Evolutionary conservation across 169 alveolate species (phyloP).

Genomic region (Eimeria praecox): DNA sequence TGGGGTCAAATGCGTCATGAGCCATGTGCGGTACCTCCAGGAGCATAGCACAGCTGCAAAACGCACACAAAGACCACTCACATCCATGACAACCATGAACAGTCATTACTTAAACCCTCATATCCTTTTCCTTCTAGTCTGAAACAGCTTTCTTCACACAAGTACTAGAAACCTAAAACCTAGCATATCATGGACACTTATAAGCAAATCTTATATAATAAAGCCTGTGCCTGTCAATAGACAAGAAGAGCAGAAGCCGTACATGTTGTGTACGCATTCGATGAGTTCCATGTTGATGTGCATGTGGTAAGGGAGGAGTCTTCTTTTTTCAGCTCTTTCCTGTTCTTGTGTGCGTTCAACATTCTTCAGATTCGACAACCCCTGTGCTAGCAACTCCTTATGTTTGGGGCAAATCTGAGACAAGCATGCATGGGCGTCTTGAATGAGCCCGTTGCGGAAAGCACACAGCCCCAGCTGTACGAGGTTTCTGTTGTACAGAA

Average conservation of each 20-base stretch:
- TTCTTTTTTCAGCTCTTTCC: slow-evolving; percentile 97
- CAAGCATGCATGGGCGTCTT: slow-evolving; percentile 90
- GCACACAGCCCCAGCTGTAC: slow-evolving; percentile 98
- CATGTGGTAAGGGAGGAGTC: slow-evolving; percentile 98
- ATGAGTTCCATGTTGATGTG: slow-evolving; percentile 97
- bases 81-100: too few species aligned
- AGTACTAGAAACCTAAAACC: too few species aligned
- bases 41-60: slow-evolving; percentile 85
- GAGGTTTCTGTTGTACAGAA: slow-evolving; percentile 96
- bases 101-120: too few species aligned
- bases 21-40: slow-evolving; percentile 85
- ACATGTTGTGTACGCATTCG: slow-evolving; percentile 95
- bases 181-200: too few species aligned
- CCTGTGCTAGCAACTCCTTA: slow-evolving; percentile 97
- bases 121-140: too few species aligned
- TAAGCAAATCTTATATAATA: too few species aligned
- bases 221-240: too few species aligned
- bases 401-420: slow-evolving; percentile 96
- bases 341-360: slow-evolving; percentile 96
- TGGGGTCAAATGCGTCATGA: slow-evolving; percentile 70
- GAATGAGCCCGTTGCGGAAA: slow-evolving; percentile 96
- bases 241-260: neutral
- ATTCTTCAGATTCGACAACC: slow-evolving; percentile 91
- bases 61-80: too few species aligned
- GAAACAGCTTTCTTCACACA: too few species aligned